Evolutionary conservation across 2,329 filamentous ascomycete species (phyloP), one percentile per base, ranked within the genome.

Genomic region (Ceratocystis colombiana): DNA sequence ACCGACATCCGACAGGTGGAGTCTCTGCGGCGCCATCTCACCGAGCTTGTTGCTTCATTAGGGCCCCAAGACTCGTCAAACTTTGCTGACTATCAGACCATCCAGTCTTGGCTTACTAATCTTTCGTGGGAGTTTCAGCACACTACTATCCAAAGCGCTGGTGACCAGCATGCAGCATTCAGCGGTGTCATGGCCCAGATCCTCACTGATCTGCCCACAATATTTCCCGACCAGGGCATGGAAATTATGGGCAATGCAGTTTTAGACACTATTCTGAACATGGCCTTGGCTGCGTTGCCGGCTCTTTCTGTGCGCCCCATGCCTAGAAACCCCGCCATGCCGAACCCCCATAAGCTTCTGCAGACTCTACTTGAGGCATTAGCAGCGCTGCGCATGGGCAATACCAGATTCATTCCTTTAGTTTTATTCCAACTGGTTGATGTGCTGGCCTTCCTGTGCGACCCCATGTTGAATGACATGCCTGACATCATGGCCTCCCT

Each of bases 401-500:
- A 92, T 66, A 82, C 87, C 69, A 86, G 88, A 64, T 94, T 90
- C 73, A 78, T 93, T 15, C 89, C 89, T 2, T 79, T 95, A 0
- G 80, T 96, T 1, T 76, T 94, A 66, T 83, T 82, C 73, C 94
- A 93, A 76, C 82, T 93, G 48, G 81, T 86, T 68, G 88, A 93
- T 53, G 80, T 87, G 2, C 76, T 92, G 2, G 87, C 88, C 6
- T 79, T 79, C 15, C 77, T 87, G 17, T 78, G 80, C 67, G 84
- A 81, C 69, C 84, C 84, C 0, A 81, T 84, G 77, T 78, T 87
- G 15, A 80, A 82, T 68, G 81, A 81, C 20, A 77, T 81, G 0
- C 84, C 84, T 0, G 84, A 86, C 62, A 57, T 64, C 0, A 76
- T 87, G 50, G 74, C 79, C 71, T 78, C 77, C 67, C 78, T 86